These are phyloP conservation scores for Blastocladiella emersonii DNA, from an alignment of 371 early-diverging fungal genomes.

Conservation along the genomic window DNA sequence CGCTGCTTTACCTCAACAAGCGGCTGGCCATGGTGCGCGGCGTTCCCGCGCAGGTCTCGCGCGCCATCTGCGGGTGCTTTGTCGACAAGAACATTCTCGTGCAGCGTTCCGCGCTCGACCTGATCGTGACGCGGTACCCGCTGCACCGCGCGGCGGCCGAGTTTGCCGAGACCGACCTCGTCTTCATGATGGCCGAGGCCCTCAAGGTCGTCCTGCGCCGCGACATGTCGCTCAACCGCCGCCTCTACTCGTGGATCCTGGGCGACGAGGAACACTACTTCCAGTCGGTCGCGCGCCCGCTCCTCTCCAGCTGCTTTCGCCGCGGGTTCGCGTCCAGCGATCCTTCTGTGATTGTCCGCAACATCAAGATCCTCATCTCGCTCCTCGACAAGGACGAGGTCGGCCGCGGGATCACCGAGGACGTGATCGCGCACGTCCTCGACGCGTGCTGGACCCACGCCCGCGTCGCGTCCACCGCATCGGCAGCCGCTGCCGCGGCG, in stretches of 20 bases:
- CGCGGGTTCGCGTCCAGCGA: background rate
- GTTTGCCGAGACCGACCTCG: conserved; percentile 45
- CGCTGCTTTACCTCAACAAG: conserved; percentile 49
- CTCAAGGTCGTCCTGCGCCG: conserved; percentile 66
- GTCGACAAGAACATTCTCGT: conserved; percentile 60
- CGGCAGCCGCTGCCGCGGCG: too few relatives aligned
- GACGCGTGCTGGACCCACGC: background rate
- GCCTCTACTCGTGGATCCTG: conserved; percentile 79
- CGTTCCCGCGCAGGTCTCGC: conserved; percentile 49
- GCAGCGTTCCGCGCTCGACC: conserved; percentile 67
- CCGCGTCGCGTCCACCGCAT: too few relatives aligned
- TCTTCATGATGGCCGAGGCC: conserved; percentile 49
- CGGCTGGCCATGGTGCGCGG: background rate
- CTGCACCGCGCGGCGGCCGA: conserved; percentile 32
- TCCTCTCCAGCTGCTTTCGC: background rate
- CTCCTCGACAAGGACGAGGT: conserved; percentile 76
- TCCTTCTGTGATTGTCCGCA: conserved; percentile 12
- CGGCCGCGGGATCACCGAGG: conserved; percentile 56
- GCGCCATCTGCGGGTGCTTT: conserved; percentile 58
- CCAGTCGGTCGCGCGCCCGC: conserved; percentile 18
- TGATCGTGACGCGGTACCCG: conserved; percentile 64
- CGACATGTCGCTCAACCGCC: conserved; percentile 87
- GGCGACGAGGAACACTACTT: conserved; percentile 21
- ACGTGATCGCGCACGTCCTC: conserved; percentile 54
- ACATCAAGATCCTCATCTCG: conserved; percentile 66